Base-by-base conservation (phyloP, 768 basidiomycete species). In the Sistotremastrum niveocremeum region DNA sequence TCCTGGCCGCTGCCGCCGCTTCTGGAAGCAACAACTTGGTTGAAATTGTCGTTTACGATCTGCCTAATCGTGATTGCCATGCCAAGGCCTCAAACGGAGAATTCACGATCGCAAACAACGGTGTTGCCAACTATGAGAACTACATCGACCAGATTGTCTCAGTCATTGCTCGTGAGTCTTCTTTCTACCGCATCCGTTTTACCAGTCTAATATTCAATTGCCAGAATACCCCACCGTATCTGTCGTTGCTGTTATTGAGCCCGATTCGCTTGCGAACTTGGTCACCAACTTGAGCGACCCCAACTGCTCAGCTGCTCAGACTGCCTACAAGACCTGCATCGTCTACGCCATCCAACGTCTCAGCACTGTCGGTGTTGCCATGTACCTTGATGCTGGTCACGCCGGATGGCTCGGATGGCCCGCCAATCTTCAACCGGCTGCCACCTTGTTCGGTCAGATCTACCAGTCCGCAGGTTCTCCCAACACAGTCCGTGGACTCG, bases 21-120 rank as follows among this genome's bases (percentile, higher is more conserved):
- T 20, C 20, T 20, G 20, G 20, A 20, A 20, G 20, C 20, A 20
- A 20, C 20, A 20, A 20, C 20, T 20, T 20, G 20, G 67, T 75
- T 12, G 68, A 72, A 52, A 72, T 74, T 41, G 69, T 73, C 41
- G 70, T 75, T 34, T 73, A 75, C 56, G 59, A 63, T 41, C 53
- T 65, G 11, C 63, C 63, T n/a, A 57, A 63, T 37, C 57, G 62
- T 44, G 64, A 64, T 44, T 64, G 64, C 45, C 54, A 56, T 42
- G 63, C 64, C 8, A 60, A 59, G 37, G 60, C 62, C 1, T 60
- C 59, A 4, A 51, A 53, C 38, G 63, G 64, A 45, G 64, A 65
- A 46, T 54, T 63, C 41, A 50, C 49, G 30, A 48, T 60, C 12
- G 54, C 47, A 20, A 48, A 64, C 40, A 54, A 57, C 31, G 62